phyloP scores from a whole-genome alignment of 306 rosid genomes.

The Prunus fruticosa region DNA sequence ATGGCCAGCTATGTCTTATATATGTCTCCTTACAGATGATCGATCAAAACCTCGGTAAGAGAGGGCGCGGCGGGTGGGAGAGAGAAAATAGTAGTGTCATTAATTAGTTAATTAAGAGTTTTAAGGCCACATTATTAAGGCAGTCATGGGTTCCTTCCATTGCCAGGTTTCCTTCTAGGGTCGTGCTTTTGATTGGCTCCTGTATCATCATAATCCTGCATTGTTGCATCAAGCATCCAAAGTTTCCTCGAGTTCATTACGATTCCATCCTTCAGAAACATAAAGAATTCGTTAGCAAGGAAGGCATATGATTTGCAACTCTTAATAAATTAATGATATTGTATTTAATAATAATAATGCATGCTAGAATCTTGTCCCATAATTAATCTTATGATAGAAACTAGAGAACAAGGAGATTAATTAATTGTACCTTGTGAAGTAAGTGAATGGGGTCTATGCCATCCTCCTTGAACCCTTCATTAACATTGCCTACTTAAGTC shows the following conservation, averaged over 20 bases:
- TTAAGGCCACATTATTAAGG: background rate
- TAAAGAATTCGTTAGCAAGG: slow-evolving; percentile 4
- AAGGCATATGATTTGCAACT: background rate
- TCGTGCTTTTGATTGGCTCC: slow-evolving; percentile 60
- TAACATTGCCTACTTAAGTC: slow-evolving; percentile 33
- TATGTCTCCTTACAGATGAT: slow-evolving; percentile 41
- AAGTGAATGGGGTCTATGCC: slow-evolving; percentile 35
- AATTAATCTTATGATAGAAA: background rate
- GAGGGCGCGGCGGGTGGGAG: background rate
- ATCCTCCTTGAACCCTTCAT: slow-evolving; percentile 48
- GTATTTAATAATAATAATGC: background rate
- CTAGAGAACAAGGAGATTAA: background rate
- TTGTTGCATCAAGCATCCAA: slow-evolving; percentile 18
- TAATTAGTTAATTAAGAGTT: background rate
- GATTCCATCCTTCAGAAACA: slow-evolving; percentile 38
- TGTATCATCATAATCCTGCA: slow-evolving; percentile 69
- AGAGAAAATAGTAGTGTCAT: background rate
- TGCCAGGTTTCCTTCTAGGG: slow-evolving; percentile 51
- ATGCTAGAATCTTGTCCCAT: background rate
- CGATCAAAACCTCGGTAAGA: slow-evolving; percentile 23
- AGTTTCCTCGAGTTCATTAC: slow-evolving; percentile 46
- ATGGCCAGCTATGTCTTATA: background rate
- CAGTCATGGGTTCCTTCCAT: slow-evolving; percentile 46
- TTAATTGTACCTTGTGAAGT: slow-evolving; percentile 40
- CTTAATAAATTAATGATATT: background rate